Conservation (phyloP, 768 basidiomycete species). For the Lentinula guzmanii region DNA sequence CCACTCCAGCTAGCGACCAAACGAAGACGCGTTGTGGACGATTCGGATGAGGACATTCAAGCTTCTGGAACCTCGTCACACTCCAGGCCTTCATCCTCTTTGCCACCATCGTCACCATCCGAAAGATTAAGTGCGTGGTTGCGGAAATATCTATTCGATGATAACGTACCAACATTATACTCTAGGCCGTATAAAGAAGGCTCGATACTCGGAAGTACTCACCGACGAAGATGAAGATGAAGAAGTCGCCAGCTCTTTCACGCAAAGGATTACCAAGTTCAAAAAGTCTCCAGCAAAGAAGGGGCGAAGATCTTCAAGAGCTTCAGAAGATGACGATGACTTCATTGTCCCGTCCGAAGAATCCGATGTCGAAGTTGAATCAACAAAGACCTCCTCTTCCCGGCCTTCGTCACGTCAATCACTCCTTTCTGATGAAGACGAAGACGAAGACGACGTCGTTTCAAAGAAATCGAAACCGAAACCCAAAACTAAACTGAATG, state of each 20-base stretch:
- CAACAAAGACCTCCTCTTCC: constrained; percentile 44
- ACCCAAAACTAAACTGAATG: constrained; percentile 29
- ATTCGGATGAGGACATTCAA: constrained; percentile 66
- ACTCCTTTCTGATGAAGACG: constrained; percentile 26
- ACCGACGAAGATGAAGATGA: constrained; percentile 45
- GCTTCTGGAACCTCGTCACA: constrained; percentile 17
- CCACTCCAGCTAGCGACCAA: constrained; percentile 38
- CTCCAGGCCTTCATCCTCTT: constrained; percentile 15
- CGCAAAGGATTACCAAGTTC: constrained; percentile 56
- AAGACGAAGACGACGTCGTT: constrained; percentile 28
- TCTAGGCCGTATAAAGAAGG: constrained; percentile 52
- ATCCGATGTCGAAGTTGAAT: constrained; percentile 49
- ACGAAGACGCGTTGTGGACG: constrained; percentile 62
- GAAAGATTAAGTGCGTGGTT: constrained; percentile 21
- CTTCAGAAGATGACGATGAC: constrained; percentile 59
- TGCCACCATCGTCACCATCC: constrained; percentile 30
- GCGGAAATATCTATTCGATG: not conserved
- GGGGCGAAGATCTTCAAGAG: constrained; percentile 31
- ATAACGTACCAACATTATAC: constrained; percentile 1
- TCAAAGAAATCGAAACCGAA: constrained; percentile 22
- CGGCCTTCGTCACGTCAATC: constrained; percentile 43
- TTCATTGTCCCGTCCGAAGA: constrained; percentile 62
- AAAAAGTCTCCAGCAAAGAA: constrained; percentile 56
- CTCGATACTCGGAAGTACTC: constrained; percentile 42
- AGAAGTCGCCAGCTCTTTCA: constrained; percentile 39